A percentile compares a stretch with the other conserved stretches of the same genome.
Evolutionary conservation across 257 asterid genomes (phyloP).

Genomic region (Solanum tacnaense): DNA sequence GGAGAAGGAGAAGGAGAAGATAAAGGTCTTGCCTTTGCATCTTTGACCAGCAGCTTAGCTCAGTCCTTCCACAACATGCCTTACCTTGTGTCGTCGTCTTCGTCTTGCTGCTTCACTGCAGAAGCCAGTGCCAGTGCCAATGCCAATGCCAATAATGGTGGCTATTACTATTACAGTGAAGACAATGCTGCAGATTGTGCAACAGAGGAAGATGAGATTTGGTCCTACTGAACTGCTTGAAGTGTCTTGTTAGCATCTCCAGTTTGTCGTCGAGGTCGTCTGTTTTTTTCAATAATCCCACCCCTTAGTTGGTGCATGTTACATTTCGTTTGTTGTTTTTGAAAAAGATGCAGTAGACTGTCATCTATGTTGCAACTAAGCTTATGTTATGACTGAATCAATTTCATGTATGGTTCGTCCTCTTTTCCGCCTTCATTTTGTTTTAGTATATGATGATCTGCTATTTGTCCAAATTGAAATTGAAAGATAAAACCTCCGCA

Average conservation of each 20-base stretch:
- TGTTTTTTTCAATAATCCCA: neutral
- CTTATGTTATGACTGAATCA: neutral
- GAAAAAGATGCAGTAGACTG: neutral
- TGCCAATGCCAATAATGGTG: conserved; percentile 17
- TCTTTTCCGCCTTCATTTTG: neutral
- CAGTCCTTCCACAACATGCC: conserved; percentile 84
- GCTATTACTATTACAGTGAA: conserved; percentile 30
- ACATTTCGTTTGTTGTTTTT: neutral
- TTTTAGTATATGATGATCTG: neutral
- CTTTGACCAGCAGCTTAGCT: conserved; percentile 42
- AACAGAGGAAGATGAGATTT: conserved; percentile 71
- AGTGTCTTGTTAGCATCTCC: neutral
- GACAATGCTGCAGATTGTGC: conserved; percentile 45
- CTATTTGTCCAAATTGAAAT: neutral
- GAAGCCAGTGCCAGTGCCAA: conserved; percentile 17
- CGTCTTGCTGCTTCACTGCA: conserved; percentile 52
- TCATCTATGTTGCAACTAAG: neutral
- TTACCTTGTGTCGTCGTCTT: conserved; percentile 41
- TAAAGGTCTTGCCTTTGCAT: neutral
- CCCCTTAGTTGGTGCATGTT: neutral
- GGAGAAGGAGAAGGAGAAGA: conserved; percentile 3
- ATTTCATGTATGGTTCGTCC: neutral
- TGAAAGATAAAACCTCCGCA: neutral
- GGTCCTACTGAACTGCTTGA: conserved; percentile 80
- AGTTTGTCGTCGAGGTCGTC: conserved; percentile 8